Conservation (phyloP, 768 basidiomycete species). For the Agaricus subrufescens region DNA sequence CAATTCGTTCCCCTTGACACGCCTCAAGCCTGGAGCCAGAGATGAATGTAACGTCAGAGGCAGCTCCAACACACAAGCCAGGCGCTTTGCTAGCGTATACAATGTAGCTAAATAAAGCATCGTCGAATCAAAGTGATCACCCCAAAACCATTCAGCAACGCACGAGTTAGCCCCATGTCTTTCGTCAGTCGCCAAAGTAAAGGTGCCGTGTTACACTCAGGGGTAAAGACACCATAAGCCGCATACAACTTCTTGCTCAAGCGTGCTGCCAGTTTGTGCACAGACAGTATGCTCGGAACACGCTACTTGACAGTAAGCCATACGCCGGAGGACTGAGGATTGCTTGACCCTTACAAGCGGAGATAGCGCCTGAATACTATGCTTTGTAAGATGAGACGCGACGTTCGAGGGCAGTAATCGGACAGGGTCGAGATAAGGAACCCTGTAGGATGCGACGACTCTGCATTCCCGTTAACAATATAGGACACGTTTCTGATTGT, state of each 20-base stretch:
- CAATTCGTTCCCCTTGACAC: slow-evolving; percentile 32
- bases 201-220: slow-evolving; percentile 72
- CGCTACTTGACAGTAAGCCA: slow-evolving; percentile 37
- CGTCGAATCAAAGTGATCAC: slow-evolving; percentile 1
- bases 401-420: slow-evolving; percentile 58
- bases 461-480: slow-evolving; percentile 31
- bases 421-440: slow-evolving; percentile 78
- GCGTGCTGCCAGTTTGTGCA: slow-evolving; percentile 61
- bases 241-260: slow-evolving; percentile 54
- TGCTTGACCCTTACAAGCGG: slow-evolving; percentile 53
- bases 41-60: slow-evolving; percentile 56
- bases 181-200: slow-evolving; percentile 74
- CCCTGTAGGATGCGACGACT: slow-evolving; percentile 64
- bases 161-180: slow-evolving; percentile 70
- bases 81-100: slow-evolving; percentile 58
- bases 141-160: slow-evolving; percentile 26
- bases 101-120: slow-evolving; percentile 45
- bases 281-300: slow-evolving; percentile 49
- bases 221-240: slow-evolving; percentile 55
- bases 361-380: slow-evolving; percentile 60
- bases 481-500: not conserved
- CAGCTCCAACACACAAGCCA: slow-evolving; percentile 51
- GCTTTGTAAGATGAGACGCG: slow-evolving; percentile 67
- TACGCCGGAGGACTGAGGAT: not conserved
- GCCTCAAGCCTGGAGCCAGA: slow-evolving; percentile 38